Evolutionary conservation across 2,329 filamentous ascomycete species (phyloP).

Genomic region (Emmonsiellopsis sp.): DNA sequence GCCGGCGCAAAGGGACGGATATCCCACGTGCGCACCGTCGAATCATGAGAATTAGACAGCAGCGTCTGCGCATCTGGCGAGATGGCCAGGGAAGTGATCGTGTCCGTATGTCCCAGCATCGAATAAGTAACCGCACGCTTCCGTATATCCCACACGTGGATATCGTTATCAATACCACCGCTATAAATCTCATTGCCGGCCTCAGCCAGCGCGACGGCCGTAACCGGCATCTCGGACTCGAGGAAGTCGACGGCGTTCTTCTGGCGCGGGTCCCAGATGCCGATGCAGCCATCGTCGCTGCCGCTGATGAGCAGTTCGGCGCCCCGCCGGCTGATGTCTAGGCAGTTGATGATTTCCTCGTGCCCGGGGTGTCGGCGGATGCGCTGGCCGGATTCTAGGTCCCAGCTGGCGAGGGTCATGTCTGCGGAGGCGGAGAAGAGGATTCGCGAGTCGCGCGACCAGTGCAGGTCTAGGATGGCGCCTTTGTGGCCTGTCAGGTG

Average conservation of each 20-base stretch:
- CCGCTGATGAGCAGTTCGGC: conserved; percentile 85
- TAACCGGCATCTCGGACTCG: conserved; percentile 85
- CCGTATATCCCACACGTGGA: conserved; percentile 92
- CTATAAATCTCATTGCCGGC: conserved; percentile 93
- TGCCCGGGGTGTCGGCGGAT: conserved; percentile 90
- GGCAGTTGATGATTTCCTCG: conserved; percentile 87
- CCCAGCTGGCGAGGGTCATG: conserved; percentile 89
- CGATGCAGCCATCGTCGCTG: conserved; percentile 87
- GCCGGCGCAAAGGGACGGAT: conserved; percentile 87
- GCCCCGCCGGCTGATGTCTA: conserved; percentile 81
- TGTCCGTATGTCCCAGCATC: conserved; percentile 83
- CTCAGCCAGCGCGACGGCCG: conserved; percentile 81
- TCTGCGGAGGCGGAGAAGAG: conserved; percentile 91
- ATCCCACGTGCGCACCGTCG: conserved; percentile 90
- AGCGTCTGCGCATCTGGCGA: conserved; percentile 88
- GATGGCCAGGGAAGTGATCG: conserved; percentile 79
- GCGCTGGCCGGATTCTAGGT: conserved; percentile 79
- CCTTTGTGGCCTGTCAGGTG: conserved; percentile 80
- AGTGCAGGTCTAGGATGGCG: conserved; percentile 84
- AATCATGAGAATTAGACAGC: conserved; percentile 87
- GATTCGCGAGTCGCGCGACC: conserved; percentile 88
- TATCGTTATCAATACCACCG: conserved; percentile 92
- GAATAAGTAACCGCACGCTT: conserved; percentile 84
- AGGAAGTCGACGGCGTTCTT: conserved; percentile 84
- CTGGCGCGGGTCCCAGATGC: conserved; percentile 88